Conservation (phyloP, 371 early-diverging fungal genomes). For the Syncephalastrum monosporum region DNA sequence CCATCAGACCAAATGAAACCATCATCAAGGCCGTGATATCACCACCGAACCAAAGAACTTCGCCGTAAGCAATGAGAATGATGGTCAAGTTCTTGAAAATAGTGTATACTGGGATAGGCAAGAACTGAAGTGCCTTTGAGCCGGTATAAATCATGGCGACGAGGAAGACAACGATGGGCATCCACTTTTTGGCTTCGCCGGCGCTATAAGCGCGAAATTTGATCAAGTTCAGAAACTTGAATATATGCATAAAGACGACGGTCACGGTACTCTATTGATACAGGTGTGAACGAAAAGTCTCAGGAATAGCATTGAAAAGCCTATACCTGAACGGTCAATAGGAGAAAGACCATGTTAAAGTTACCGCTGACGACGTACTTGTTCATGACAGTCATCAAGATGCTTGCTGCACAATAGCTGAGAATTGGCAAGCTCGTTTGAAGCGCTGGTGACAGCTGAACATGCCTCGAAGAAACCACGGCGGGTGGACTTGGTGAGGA, state of each 20-base stretch:
- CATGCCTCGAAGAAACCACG: constrained; percentile 17
- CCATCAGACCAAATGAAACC: constrained; percentile 88
- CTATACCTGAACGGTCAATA: constrained; percentile 82
- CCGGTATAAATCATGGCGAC: constrained; percentile 98
- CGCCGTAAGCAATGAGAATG: constrained; percentile 95
- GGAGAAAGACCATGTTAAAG: constrained; percentile 87
- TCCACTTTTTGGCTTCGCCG: constrained; percentile 79
- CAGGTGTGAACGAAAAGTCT: background rate
- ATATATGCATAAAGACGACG: constrained; percentile 36
- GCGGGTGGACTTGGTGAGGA: background rate
- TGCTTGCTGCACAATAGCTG: constrained; percentile 80
- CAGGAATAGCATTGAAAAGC: background rate
- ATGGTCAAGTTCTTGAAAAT: constrained; percentile 99
- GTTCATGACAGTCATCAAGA: constrained; percentile 90
- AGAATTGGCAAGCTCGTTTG: constrained; percentile 53
- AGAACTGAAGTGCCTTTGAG: constrained; percentile 88
- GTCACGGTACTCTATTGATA: constrained; percentile 35
- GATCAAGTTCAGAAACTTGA: constrained; percentile 66
- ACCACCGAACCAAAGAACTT: constrained; percentile 81
- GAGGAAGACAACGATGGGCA: constrained; percentile 83
- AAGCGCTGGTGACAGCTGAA: constrained; percentile 8
- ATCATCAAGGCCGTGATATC: constrained; percentile 78
- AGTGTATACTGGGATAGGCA: constrained; percentile 95
- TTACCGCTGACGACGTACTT: constrained; percentile 83
- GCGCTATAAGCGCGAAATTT: constrained; percentile 63